A percentile compares a stretch with the other conserved stretches of the same genome.
phyloP scores from a whole-genome alignment of 179 eudicot species.

The Spergularia azorica region DNA sequence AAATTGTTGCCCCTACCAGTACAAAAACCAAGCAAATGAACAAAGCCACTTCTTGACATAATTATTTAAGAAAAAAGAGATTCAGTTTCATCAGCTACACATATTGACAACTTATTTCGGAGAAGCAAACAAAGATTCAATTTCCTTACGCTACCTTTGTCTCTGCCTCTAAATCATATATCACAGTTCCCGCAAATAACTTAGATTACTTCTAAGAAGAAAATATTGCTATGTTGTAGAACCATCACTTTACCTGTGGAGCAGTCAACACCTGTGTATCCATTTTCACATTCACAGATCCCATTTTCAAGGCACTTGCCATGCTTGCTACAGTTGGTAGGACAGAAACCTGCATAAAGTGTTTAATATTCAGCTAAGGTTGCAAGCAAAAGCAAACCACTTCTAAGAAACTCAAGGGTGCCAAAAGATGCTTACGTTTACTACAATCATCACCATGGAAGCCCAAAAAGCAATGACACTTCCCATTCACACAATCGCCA shows the following conservation, averaged over 20 bases:
- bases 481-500: constrained; percentile 88
- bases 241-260: constrained; percentile 62
- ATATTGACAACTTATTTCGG: too few relatives aligned
- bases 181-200: too few relatives aligned
- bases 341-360: constrained; percentile 69
- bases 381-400: background rate
- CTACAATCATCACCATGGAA: constrained; percentile 86
- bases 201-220: too few relatives aligned
- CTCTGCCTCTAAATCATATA: too few relatives aligned
- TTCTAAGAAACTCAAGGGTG: constrained; percentile 10
- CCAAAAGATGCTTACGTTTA: constrained; percentile 53
- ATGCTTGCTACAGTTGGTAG: constrained; percentile 67
- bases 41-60: too few relatives aligned
- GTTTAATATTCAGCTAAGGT: constrained; percentile 18
- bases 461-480: constrained; percentile 80
- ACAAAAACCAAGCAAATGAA: too few relatives aligned
- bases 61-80: too few relatives aligned
- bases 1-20: too few relatives aligned
- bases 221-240: too few relatives aligned
- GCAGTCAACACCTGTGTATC: constrained; percentile 90
- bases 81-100: too few relatives aligned
- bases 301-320: constrained; percentile 82
- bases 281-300: constrained; percentile 69
- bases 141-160: too few relatives aligned
- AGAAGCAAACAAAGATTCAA: too few relatives aligned